phyloP scores from a whole-genome alignment of 2,329 filamentous ascomycete species.

The Claviceps digitariae region DNA sequence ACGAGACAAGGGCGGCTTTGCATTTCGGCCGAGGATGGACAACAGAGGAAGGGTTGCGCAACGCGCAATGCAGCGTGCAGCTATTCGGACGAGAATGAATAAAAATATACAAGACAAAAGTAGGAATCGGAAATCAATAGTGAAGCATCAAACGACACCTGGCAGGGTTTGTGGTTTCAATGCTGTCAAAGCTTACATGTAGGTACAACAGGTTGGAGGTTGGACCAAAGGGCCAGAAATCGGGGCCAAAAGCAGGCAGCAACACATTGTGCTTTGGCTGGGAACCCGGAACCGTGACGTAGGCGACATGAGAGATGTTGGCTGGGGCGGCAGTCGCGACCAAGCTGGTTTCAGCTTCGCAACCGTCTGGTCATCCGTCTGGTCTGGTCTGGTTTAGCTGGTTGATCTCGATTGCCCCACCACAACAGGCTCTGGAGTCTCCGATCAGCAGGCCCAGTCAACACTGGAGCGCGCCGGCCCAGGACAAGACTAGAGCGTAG shows the following conservation, averaged over 20 bases:
- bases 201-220: not conserved
- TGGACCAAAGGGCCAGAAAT: not conserved
- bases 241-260: not conserved
- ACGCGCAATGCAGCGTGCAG: not conserved
- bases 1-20: not conserved
- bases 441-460: too few relatives aligned
- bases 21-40: not conserved
- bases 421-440: too few relatives aligned
- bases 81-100: not conserved
- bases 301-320: not conserved
- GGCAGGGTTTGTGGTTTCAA: not conserved
- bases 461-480: too few relatives aligned
- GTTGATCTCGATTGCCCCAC: not conserved
- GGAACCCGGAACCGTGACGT: not conserved
- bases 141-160: not conserved
- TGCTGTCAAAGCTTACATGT: not conserved
- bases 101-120: not conserved
- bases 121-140: constrained; percentile 1
- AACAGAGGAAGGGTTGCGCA: not conserved
- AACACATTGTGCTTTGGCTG: not conserved
- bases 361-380: not conserved
- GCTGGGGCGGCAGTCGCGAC: not conserved
- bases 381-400: not conserved
- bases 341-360: not conserved
- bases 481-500: too few relatives aligned